Base-by-base conservation (phyloP, 768 basidiomycete genomes). In the Pleurotus sapidus region DNA sequence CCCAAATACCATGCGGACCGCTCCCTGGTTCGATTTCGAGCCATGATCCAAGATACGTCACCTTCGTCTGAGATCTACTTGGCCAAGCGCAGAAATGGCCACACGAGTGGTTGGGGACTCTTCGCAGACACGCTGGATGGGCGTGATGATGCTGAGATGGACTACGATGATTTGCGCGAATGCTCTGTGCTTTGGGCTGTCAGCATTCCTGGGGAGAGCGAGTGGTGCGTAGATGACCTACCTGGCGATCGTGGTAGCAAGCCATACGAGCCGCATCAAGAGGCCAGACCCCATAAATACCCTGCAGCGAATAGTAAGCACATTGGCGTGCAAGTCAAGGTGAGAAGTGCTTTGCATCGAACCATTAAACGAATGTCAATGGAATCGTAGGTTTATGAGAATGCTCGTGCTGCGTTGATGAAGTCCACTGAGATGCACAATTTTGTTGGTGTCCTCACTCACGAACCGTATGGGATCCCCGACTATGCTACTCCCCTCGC, bases 21-120 rank as follows among this genome's bases (percentile, higher is more conserved):
- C n/a, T 70, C 83, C 0, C 77, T 93, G 3, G 88, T 93, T 3
- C 76, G 80, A 17, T 92, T 93, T 68, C 79, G 83, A 30, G 87
- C 81, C 23, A 90, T 93, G 87, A 77, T 93, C 27, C 92, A 94
- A 67, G 91, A 93, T 65, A 91, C 89, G 2, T 89, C 90, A 2
- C 66, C 80, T 15, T 84, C 87, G 4, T 81, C 83, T 0, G 88
- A 92, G 65, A 75, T 94, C 60, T 93, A 93, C 68, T 73, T 90
- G 42, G 79, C 84, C 2, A 75, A 65, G 42, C 68, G 74, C 23
- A 56, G 65, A 43, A 67, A 73, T 37, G 76, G 74, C 1, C 65
- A 64, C 43, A 83, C 80, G 56, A 89, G 88, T 24, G 91, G 91
- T n/a, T 93, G 91, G 91, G 91, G 89, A 5, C 70, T 89, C 23